phyloP scores from a whole-genome alignment of 2,329 filamentous ascomycete genomes.

The Chrysoporthe cubensis region DNA sequence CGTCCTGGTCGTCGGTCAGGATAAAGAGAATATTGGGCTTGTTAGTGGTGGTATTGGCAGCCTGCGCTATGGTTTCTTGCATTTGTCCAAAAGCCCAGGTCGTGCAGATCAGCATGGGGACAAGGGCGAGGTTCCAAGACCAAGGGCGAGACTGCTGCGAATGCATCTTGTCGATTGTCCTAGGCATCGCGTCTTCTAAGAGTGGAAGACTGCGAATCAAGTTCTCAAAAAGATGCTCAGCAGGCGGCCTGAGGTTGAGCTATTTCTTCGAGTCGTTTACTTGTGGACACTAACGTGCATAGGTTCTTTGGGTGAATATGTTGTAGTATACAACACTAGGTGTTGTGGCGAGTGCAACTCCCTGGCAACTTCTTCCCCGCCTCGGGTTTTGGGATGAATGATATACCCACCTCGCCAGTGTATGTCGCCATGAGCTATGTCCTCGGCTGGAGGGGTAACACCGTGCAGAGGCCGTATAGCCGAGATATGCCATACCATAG shows the following conservation, averaged over 20 bases:
- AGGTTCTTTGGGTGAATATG: neutral
- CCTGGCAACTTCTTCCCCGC: neutral
- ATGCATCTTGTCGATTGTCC: neutral
- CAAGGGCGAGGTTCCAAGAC: neutral
- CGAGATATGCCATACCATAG: neutral
- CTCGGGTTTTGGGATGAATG: neutral
- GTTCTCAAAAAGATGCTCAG: neutral
- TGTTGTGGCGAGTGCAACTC: neutral
- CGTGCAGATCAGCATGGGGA: neutral
- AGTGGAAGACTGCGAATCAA: neutral
- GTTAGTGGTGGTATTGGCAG: neutral
- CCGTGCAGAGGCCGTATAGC: neutral
- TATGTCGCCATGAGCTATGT: neutral
- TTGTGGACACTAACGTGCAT: neutral
- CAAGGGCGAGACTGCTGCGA: neutral
- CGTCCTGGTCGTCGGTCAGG: constrained; percentile 68
- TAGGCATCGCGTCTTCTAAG: neutral
- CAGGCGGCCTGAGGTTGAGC: neutral
- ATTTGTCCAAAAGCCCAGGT: neutral
- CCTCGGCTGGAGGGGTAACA: neutral
- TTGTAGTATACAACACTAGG: neutral
- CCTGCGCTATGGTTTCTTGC: neutral
- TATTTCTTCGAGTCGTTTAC: neutral
- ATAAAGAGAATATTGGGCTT: constrained; percentile 64
- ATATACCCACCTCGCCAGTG: neutral